Base-by-base conservation (phyloP, 257 asterid species). In the Henckelia pumila region DNA sequence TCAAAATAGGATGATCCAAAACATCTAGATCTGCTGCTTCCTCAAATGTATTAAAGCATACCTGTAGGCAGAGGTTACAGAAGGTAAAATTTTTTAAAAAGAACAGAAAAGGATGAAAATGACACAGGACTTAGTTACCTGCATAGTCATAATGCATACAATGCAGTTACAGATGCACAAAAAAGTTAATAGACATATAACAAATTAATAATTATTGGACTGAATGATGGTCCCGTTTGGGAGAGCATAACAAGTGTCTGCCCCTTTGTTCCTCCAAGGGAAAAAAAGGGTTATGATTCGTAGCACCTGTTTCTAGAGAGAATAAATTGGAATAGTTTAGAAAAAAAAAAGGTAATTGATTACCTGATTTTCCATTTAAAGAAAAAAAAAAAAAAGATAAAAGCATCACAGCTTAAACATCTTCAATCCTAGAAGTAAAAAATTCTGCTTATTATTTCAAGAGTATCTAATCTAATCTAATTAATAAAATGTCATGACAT, bases 21-120 rank as follows among this genome's bases (percentile, higher is more conserved):
- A 93, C 91, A 79, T 93, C 95, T 44, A 93, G 90, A 80, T 93
- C 92, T 22, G 97, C 97, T 66, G 89, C 94, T 44, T 83, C 77
- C 49, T 93, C 91, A 71, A 93, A 88, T 59, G 99, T 92, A 82
- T 85, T 83, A 56, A 93, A 88, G 72, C 99, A 93, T 87, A 80
- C 83, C 99, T 93, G 84, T 49, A 63, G 40, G 66, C 63, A 33
- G 61, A 4, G 68, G 63, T 11, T 5, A 67, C 61, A 72, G 37
- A 67, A 73, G 49, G n/a, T 44, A 75, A 21, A 77, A 67, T 50
- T 32, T 44, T n/a, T n/a, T n/a, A n/a, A n/a, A n/a, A n/a, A n/a
- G n/a, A n/a, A n/a, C n/a, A n/a, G n/a, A 32, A 53, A 14, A 53
- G 55, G 11, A 68, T 25, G 20, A 7, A 19, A 55, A 29, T 21